Evolutionary conservation across 192 early-diverging fungal species (phyloP).

Genomic region (Backusella parvicylindrica): DNA sequence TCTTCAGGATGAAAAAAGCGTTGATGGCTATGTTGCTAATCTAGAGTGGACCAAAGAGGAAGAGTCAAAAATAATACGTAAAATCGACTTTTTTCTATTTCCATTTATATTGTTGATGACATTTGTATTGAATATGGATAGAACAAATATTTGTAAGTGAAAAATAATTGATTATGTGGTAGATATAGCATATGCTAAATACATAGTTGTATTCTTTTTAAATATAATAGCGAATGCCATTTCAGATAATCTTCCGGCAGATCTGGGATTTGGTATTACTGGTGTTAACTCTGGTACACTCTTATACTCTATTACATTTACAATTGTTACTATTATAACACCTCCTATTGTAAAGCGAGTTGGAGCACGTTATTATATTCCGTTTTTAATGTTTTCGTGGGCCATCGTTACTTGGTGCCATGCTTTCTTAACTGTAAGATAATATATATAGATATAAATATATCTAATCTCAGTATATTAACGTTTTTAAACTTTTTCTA

Average conservation of each 20-base stretch:
- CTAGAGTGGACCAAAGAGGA: slow-evolving; percentile 49
- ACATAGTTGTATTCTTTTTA: not conserved
- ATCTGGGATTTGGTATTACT: slow-evolving; percentile 40
- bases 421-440: not conserved
- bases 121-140: slow-evolving; percentile 25
- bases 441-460: not conserved
- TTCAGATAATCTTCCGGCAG: slow-evolving; percentile 41
- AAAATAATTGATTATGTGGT: not conserved
- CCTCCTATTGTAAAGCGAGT: slow-evolving; percentile 45
- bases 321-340: slow-evolving; percentile 43
- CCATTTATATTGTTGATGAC: slow-evolving; percentile 50
- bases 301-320: slow-evolving; percentile 37
- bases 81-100: slow-evolving; percentile 43
- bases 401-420: slow-evolving; percentile 23
- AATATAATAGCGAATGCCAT: slow-evolving; percentile 35
- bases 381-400: slow-evolving; percentile 34
- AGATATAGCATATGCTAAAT: not conserved
- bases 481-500: not conserved
- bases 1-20: not conserved
- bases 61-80: slow-evolving; percentile 34
- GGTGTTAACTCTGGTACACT: slow-evolving; percentile 39
- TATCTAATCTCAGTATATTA: slow-evolving; percentile 17
- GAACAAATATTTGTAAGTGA: slow-evolving; percentile 29
- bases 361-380: slow-evolving; percentile 51
- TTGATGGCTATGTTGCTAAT: slow-evolving; percentile 16